Base-by-base conservation (phyloP, 345 rosid genomes). In the Salix viminalis region DNA sequence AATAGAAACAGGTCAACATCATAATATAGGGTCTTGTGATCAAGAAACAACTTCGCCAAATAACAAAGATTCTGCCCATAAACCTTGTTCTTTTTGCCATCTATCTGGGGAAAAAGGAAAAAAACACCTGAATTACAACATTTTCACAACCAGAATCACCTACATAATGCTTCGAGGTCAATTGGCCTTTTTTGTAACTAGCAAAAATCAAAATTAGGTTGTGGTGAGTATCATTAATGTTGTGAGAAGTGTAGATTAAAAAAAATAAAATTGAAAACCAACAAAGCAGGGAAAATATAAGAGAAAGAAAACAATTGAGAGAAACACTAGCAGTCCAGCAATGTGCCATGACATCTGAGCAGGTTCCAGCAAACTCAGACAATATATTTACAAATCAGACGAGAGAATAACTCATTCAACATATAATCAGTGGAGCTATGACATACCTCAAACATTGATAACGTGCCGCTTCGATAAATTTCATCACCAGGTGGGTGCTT, bases 401-500 rank as follows among this genome's bases (percentile, higher is more conserved):
- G 26, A 68, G 37, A 64, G 24, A 5, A 26, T 68, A 18, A 56
- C 48, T 56, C 50, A 30, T 60, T 10, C 36, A 34, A 21, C n/a
- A 14, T 32, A 28, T 7, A 39, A 14, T 34, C 1, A 21, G 19
- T 1, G 50, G 14, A 4, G 14, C 11, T 2, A 48, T 34, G 21
- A 21, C 78, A 80, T 83, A 94, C 98, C 98, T 96, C 98, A 87
- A 96, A 96, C 99, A 96, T 96, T 70, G 99, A 96, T 81, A 96
- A 77, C 11, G 98, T 96, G 77, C 97, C 97, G 70, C 99, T 85
- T 81, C 99, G 89, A 75, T 96, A 96, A 77, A 96, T 96, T 89
- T 94, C 99, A 83, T 96, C 99, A 26, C 98, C 99, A 70, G 99
- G 99, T 21, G 98, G 99, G 74, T 96, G 97, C 88, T 96, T 94